phyloP scores from a whole-genome alignment of 2,329 filamentous ascomycete genomes.

The Xylaria sp. region DNA sequence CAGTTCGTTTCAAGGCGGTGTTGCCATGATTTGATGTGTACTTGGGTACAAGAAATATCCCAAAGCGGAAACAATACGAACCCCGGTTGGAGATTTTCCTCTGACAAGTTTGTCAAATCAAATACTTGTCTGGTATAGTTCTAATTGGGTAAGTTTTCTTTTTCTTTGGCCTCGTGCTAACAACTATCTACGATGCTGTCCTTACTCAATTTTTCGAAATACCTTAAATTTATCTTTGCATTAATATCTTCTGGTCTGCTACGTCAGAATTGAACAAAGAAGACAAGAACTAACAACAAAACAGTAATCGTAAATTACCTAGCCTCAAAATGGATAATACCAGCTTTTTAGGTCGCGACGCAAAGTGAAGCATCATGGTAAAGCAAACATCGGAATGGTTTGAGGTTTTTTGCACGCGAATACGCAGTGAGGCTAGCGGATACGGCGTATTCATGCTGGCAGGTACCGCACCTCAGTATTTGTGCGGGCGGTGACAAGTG shows the following conservation, averaged over 20 bases:
- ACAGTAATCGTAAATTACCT: background rate
- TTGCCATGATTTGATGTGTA: background rate
- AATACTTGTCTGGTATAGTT: background rate
- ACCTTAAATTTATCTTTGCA: background rate
- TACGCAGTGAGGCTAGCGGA: background rate
- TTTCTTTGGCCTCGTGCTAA: background rate
- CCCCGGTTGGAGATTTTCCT: background rate
- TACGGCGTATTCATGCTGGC: conserved; percentile 10
- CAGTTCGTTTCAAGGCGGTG: too few relatives aligned
- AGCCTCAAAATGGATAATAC: background rate
- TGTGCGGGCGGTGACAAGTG: background rate
- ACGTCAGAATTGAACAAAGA: background rate
- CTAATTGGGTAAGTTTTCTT: background rate
- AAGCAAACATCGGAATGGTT: background rate
- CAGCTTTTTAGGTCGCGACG: background rate
- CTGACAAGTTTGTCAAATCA: background rate
- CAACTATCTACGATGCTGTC: background rate
- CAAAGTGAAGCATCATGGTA: background rate
- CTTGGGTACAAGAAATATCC: conserved; percentile 5
- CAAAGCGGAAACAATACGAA: background rate
- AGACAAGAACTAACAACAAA: background rate
- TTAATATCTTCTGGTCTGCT: background rate
- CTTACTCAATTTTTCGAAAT: background rate
- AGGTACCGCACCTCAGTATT: background rate
- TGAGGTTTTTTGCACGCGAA: conserved; percentile 1